These are phyloP conservation scores for Taiwanofungus camphoratus DNA, from an alignment of 1,284 basidiomycete species.

Conservation along the genomic window DNA sequence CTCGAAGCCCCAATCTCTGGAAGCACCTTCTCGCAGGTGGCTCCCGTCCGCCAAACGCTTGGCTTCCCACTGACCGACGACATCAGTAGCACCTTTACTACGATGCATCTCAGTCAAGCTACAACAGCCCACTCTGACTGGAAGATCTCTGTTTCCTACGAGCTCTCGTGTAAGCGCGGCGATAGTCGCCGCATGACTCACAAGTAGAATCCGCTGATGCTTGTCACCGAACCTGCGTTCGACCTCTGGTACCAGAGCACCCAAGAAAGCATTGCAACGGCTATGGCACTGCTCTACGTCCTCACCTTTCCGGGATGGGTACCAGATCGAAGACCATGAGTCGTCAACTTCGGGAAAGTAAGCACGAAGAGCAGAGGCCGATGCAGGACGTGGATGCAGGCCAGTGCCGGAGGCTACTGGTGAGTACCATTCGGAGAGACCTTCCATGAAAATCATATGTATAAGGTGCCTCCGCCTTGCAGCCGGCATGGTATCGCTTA, in stretches of 20 bases:
- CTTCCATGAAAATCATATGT: slow-evolving; percentile 31
- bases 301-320: slow-evolving; percentile 72
- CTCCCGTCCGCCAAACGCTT: slow-evolving; percentile 45
- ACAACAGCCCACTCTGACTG: slow-evolving; percentile 64
- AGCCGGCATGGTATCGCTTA: slow-evolving; percentile 24
- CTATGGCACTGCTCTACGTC: slow-evolving; percentile 57
- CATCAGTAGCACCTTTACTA: slow-evolving; percentile 18
- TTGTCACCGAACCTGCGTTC: slow-evolving; percentile 38
- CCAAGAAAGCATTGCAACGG: slow-evolving; percentile 49
- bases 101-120: slow-evolving; percentile 51
- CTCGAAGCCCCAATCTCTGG: slow-evolving; percentile 79
- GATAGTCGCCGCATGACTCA: slow-evolving; percentile 77
- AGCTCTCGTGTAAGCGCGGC: slow-evolving; percentile 67
- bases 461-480: not conserved
- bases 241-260: slow-evolving; percentile 45
- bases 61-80: slow-evolving; percentile 42
- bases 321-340: slow-evolving; percentile 58
- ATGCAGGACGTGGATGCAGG: slow-evolving; percentile 64
- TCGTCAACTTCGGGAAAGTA: slow-evolving; percentile 60
- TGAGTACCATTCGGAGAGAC: slow-evolving; percentile 82
- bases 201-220: slow-evolving; percentile 53
- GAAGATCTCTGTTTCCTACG: slow-evolving; percentile 42
- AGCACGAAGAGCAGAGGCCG: slow-evolving; percentile 42
- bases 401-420: slow-evolving; percentile 63
- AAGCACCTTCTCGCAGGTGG: slow-evolving; percentile 55